Evolutionary conservation across 495 filamentous ascomycete species (phyloP), one percentile per base, ranked within the genome.

Genomic region (Lepraria neglecta): DNA sequence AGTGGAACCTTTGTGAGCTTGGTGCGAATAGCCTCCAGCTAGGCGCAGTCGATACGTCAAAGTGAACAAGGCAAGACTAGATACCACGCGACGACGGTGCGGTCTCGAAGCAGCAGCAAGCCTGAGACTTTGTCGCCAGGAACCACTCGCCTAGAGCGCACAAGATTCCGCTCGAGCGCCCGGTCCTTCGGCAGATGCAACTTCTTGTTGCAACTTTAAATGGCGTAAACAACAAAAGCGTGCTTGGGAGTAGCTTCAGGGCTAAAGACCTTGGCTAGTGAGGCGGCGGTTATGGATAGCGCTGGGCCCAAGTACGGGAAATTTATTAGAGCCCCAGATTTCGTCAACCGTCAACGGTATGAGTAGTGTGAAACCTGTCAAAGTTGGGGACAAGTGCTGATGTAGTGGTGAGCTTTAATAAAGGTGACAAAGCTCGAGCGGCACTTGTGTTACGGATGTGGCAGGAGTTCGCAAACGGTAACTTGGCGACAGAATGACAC

Each of bases 21-120:
- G 63, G 53, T 27, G 59, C 60, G 45, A 59, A 68, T 63, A 62
- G 63, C 56, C 60, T 65, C 65, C 64, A 65, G 63, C 62, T 65
- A 57, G 57, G 58, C 43, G 48, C 54, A 59, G 60, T 61, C 58
- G 60, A 63, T 47, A 56, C 60, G 66, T 66, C 64, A 66, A 65
- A 60, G 46, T 24, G 44, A 50, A 30, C 42, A 64, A 61, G 61
- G 60, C 64, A 63, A 55, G 55, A 68, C 65, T 65, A 65, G 63
- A 64, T n/a, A 58, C 45, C 59, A 63, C 64, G 64, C 64, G 64
- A 63, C 64, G 58, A 61, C 48, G 50, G 61, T 56, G 35, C 35
- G 42, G 21, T 48, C 24, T 48, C 63, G 59, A 59, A 62, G 65
- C 65, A 65, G n/a, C 47, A 65, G 60, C 57, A 54, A 57, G 53